phyloP scores from a whole-genome alignment of 768 basidiomycete species.

The Krasilnikovozyma curviuscula region DNA sequence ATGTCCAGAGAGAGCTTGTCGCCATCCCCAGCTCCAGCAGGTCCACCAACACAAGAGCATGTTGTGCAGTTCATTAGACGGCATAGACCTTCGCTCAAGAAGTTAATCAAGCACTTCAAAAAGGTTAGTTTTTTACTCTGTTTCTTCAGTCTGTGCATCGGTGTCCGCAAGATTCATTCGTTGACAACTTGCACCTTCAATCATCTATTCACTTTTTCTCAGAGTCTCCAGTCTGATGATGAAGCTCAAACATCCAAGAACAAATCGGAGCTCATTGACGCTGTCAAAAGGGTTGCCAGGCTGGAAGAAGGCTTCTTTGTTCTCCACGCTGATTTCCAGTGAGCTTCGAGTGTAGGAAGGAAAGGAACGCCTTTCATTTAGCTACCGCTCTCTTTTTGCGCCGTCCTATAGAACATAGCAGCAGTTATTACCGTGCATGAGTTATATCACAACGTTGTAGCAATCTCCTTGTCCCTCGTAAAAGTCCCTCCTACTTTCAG shows the following conservation, averaged over 20 bases:
- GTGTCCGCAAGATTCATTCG: background rate
- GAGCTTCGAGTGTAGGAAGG: too few species aligned
- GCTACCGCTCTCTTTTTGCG: too few species aligned
- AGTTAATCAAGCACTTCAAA: conserved; percentile 10
- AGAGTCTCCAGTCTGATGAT: conserved; percentile 1
- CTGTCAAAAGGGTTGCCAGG: background rate
- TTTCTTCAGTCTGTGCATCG: background rate
- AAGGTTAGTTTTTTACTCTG: background rate
- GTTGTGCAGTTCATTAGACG: conserved; percentile 1
- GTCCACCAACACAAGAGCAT: background rate
- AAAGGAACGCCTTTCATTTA: too few species aligned
- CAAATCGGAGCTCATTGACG: conserved; percentile 8
- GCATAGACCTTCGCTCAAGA: background rate
- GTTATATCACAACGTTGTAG: too few species aligned
- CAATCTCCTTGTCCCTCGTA: too few species aligned
- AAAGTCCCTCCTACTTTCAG: too few species aligned
- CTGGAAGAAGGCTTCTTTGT: background rate
- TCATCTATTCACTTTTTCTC: background rate
- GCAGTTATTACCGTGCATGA: too few species aligned
- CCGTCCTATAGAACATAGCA: too few species aligned
- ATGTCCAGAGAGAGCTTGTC: background rate
- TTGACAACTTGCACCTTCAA: background rate
- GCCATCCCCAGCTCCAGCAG: background rate
- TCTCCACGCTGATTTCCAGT: too few species aligned
- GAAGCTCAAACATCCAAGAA: conserved; percentile 1